Conservation (phyloP, 192 early-diverging fungal genomes). For the Entomortierella beljakovae region DNA sequence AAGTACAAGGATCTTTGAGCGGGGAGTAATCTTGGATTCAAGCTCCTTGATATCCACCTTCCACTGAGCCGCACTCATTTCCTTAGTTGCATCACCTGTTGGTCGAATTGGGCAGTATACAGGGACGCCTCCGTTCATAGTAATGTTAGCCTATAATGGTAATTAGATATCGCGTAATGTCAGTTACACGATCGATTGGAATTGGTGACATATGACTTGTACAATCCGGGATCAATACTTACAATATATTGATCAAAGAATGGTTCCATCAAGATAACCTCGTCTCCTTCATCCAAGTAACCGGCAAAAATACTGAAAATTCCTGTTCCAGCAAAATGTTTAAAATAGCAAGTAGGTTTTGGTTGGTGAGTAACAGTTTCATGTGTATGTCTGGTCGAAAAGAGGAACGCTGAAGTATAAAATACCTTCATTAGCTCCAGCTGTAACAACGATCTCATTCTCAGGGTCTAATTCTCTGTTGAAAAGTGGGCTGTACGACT, state of each 20-base stretch:
- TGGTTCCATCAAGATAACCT: slow-evolving; percentile 95
- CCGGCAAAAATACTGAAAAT: slow-evolving; percentile 85
- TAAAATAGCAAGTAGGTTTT: neutral
- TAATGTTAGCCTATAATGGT: slow-evolving; percentile 71
- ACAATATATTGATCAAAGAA: slow-evolving; percentile 96
- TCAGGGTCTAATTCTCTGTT: slow-evolving; percentile 77
- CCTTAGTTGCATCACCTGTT: slow-evolving; percentile 53
- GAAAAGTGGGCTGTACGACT: slow-evolving; percentile 80
- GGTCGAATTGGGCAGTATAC: slow-evolving; percentile 86
- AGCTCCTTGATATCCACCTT: slow-evolving; percentile 87
- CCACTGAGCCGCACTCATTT: slow-evolving; percentile 86
- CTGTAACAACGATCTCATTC: slow-evolving; percentile 88
- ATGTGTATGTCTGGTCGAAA: too few relatives aligned
- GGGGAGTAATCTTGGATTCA: slow-evolving; percentile 74
- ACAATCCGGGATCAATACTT: slow-evolving; percentile 14
- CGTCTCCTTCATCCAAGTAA: slow-evolving; percentile 84
- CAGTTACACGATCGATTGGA: too few relatives aligned
- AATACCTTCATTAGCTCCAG: slow-evolving; percentile 89
- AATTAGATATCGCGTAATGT: neutral
- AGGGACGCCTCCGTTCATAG: slow-evolving; percentile 88
- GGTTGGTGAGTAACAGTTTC: too few relatives aligned
- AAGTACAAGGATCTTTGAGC: slow-evolving; percentile 89
- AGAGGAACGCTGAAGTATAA: too few relatives aligned
- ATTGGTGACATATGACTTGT: too few relatives aligned
- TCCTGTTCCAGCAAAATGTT: slow-evolving; percentile 44